Evolutionary conservation across 1,284 basidiomycete genomes (phyloP).

Genomic region (Amylostereum chailletii): DNA sequence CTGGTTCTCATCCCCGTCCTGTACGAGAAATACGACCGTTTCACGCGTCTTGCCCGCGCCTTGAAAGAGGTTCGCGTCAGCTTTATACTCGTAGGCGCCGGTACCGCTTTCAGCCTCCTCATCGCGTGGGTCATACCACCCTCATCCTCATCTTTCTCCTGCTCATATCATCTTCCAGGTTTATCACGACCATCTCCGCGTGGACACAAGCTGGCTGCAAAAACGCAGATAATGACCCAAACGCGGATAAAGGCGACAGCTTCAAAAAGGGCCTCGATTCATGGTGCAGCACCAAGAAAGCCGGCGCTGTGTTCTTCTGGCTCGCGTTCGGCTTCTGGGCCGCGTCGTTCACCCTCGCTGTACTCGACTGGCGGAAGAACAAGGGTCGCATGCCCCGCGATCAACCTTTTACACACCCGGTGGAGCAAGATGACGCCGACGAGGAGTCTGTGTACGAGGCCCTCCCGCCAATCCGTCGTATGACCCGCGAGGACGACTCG

Average conservation of each 20-base stretch:
- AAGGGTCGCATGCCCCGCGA: slow-evolving; percentile 54
- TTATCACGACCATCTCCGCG: slow-evolving; percentile 64
- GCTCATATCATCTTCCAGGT: slow-evolving; percentile 31
- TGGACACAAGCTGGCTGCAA: slow-evolving; percentile 84
- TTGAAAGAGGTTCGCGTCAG: slow-evolving; percentile 72
- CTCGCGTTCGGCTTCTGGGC: slow-evolving; percentile 68
- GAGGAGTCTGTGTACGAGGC: slow-evolving; percentile 36
- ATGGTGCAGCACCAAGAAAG: slow-evolving; percentile 88
- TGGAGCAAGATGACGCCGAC: slow-evolving; percentile 33
- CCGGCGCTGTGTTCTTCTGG: slow-evolving; percentile 83
- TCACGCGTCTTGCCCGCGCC: slow-evolving; percentile 67
- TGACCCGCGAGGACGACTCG: slow-evolving; percentile 32
- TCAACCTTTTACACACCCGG: slow-evolving; percentile 59
- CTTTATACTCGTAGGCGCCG: slow-evolving; percentile 71
- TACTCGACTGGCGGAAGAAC: slow-evolving; percentile 69
- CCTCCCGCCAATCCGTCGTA: slow-evolving; percentile 26
- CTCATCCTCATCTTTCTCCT: slow-evolving; percentile 5
- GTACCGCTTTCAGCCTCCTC: slow-evolving; percentile 57
- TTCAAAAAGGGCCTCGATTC: slow-evolving; percentile 63
- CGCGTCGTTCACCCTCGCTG: slow-evolving; percentile 49
- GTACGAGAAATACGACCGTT: slow-evolving; percentile 81
- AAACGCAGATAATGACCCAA: slow-evolving; percentile 63
- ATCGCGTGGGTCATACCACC: slow-evolving; percentile 49
- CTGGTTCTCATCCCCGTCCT: slow-evolving; percentile 72
- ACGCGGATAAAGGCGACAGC: slow-evolving; percentile 56